Evolutionary conservation across 2,329 filamentous ascomycete genomes (phyloP), one percentile per base, ranked within the genome.

Genomic region (Pseudogymnoascus destructans): DNA sequence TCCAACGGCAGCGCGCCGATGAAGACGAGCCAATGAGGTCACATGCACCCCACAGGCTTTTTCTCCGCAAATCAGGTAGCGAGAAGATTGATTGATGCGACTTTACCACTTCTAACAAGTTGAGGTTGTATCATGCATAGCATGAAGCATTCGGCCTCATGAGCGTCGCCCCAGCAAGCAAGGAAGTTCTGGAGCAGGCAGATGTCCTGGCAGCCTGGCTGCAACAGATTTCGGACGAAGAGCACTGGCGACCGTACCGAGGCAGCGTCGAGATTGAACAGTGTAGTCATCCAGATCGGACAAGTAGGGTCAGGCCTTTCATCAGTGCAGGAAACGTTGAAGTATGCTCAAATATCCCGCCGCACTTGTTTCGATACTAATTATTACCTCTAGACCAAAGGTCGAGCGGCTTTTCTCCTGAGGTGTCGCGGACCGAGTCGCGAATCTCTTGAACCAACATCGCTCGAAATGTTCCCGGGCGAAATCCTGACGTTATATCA

Each of bases 21-120:
- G 46, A 27, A 27, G 42, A 54, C 46, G 46, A 54, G 46, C 46
- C 46, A 54, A 54, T 54, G 46, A 54, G 46, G 46, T 15, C 46
- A 54, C 46, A 54, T 54, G 46, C 46, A 54, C 46, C 46, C 46
- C 46, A 54, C 46, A n/a, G 46, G 46, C 46, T 54, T 27, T 54
- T 54, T 54, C 46, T 54, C 46, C 11, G 46, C 46, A 54, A 54
- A 54, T 54, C 21, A 54, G 42, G 42, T 21, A 49, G 42, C 42
- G 42, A 49, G 42, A 4, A n/a, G n/a, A n/a, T n/a, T 49, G 19
- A 49, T 49, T 49, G 42, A 49, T 49, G 42, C 42, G 19, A 13
- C 42, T 49, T 25, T n/a, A n/a, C 17, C 19, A 49, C 42, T 49
- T 49, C 42, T 49, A 46, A 2, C 40, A 46, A 49, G 42, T 49